phyloP scores from a whole-genome alignment of 495 filamentous ascomycete genomes.

The Trichoderma asperelloides region DNA sequence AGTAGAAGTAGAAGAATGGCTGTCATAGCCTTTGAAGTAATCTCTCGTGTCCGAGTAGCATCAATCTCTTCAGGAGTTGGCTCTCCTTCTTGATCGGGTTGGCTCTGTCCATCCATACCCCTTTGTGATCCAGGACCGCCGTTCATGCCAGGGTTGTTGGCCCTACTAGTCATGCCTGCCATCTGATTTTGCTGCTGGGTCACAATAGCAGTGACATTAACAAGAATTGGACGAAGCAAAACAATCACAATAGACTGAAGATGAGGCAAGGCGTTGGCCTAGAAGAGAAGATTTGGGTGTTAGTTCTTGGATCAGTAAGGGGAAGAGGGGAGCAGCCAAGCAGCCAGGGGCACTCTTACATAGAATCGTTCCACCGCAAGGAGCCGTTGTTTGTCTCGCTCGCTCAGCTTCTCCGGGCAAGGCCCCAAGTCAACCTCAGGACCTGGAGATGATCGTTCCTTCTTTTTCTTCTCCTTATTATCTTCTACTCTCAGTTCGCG shows the following conservation, averaged over 20 bases:
- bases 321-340: not conserved
- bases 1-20: conserved; percentile 74
- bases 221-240: conserved; percentile 73
- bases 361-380: conserved; percentile 76
- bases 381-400: conserved; percentile 53
- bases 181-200: conserved; percentile 25
- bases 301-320: conserved; percentile 11
- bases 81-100: conserved; percentile 29
- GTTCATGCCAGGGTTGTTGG: conserved; percentile 25
- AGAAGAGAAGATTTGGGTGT: not conserved
- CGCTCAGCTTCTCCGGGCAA: conserved; percentile 29
- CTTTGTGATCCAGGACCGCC: conserved; percentile 19
- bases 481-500: conserved; percentile 19
- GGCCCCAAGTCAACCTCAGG: conserved; percentile 46
- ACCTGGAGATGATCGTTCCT: conserved; percentile 12
- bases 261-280: conserved; percentile 70
- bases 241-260: conserved; percentile 94
- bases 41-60: conserved; percentile 69
- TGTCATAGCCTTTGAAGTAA: conserved; percentile 82
- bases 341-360: conserved; percentile 42
- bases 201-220: conserved; percentile 61
- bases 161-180: conserved; percentile 18
- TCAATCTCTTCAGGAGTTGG: conserved; percentile 63
- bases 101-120: conserved; percentile 12
- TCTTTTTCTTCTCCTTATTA: conserved; percentile 18